Base-by-base conservation (phyloP, 306 rosid species). In the Fagus sylvatica region DNA sequence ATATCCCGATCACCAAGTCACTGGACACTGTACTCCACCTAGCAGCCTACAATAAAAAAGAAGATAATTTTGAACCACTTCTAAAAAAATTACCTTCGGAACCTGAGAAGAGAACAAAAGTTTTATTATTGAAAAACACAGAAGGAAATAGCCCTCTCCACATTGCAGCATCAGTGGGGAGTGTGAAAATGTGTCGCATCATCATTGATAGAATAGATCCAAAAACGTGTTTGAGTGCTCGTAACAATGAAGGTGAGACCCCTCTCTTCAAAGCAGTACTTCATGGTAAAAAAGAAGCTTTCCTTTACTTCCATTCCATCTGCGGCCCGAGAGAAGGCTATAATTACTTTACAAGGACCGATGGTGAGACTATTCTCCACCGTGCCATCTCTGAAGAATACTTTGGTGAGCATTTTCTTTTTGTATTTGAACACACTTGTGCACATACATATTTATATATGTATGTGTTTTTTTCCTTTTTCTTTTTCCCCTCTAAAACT, bases 21-120 rank as follows among this genome's bases (percentile, higher is more conserved):
- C 79, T 80, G 5, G 87, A 83, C 81, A 88, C 93, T 15, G 91
- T 83, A 39, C 53, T 90, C 10, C 96, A 90, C 48, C 40, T 88
- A 74, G 90, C 91, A 11, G 89, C 80, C 8, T 72, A 81, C 3
- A 87, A 85, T 7, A 76, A 73, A n/a, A 64, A 68, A 36, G 76
- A 59, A 19, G 10, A 49, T 0, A n/a, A n/a, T 0, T 85, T 88
- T 16, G 66, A 72, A 32, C 0, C 0, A 17, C 76, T 84, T 0
- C 72, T 84, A 19, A 1, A 4, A 0, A 1, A 12, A 70, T 73
- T n/a, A 1, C 6, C 17, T 2, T 0, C 62, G 8, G 3, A 8
- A 1, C 4, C 0, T 17, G n/a, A 0, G 0, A 17, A 40, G 2
- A 22, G 28, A 36, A 0, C 1, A 1, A 0, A 6, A 12, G 84